phyloP scores from a whole-genome alignment of 805 yeast genomes.

The Lachancea sp. region DNA sequence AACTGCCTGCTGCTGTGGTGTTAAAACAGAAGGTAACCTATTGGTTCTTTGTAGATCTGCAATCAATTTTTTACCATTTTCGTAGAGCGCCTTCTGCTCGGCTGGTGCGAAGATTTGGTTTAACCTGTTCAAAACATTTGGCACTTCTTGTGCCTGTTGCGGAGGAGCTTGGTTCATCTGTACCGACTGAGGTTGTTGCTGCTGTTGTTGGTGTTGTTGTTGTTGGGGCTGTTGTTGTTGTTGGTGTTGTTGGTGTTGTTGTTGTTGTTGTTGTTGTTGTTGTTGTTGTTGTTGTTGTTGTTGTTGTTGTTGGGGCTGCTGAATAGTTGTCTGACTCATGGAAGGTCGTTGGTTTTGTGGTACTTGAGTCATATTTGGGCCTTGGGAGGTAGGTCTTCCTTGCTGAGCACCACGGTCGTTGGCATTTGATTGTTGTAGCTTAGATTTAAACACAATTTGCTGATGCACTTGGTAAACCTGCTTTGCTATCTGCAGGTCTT shows the following conservation, averaged over 20 bases:
- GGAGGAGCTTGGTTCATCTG: slow-evolving; percentile 19
- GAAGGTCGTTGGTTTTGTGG: slow-evolving; percentile 21
- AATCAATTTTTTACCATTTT: slow-evolving; percentile 34
- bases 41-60: slow-evolving; percentile 32
- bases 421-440: slow-evolving; percentile 40
- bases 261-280: slow-evolving; percentile 31
- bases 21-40: slow-evolving; percentile 15
- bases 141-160: slow-evolving; percentile 26
- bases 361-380: slow-evolving; percentile 10
- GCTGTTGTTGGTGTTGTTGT: slow-evolving; percentile 7
- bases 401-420: slow-evolving; percentile 33
- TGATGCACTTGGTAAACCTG: slow-evolving; percentile 63
- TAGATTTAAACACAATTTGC: slow-evolving; percentile 45
- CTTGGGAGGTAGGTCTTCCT: slow-evolving; percentile 9
- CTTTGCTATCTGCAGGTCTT: slow-evolving; percentile 52
- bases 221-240: slow-evolving; percentile 14
- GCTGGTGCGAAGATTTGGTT: slow-evolving; percentile 33
- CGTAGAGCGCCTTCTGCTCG: slow-evolving; percentile 32
- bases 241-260: slow-evolving; percentile 14
- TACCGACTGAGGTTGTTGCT: slow-evolving; percentile 18
- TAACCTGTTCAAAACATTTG: slow-evolving; percentile 31
- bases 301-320: slow-evolving; percentile 29
- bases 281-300: slow-evolving; percentile 34
- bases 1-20: slow-evolving; percentile 22
- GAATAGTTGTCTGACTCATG: slow-evolving; percentile 30